phyloP scores from a whole-genome alignment of 768 basidiomycete species.

The Tulasnella sp. region DNA sequence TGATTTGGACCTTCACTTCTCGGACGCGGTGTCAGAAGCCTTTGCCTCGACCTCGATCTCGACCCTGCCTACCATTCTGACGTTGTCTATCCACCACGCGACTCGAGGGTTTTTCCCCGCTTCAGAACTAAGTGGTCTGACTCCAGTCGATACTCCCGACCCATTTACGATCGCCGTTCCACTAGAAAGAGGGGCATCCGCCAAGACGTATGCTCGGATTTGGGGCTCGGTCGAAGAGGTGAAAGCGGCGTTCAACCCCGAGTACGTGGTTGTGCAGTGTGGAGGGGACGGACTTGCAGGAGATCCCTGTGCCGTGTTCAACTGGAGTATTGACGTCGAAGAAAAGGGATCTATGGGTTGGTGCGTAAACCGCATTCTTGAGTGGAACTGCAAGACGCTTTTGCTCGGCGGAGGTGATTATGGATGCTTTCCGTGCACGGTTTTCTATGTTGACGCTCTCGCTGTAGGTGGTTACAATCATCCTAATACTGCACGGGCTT shows the following conservation, averaged over 20 bases:
- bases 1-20: constrained; percentile 87
- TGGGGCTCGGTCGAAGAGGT: constrained; percentile 54
- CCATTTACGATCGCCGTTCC: constrained; percentile 76
- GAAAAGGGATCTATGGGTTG: constrained; percentile 58
- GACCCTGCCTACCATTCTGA: constrained; percentile 38
- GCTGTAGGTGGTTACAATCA: constrained; percentile 71
- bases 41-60: constrained; percentile 42
- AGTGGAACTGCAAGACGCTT: constrained; percentile 55
- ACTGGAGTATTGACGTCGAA: constrained; percentile 54
- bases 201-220: constrained; percentile 50
- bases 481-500: constrained; percentile 77
- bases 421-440: neutral
- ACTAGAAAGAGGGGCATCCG: constrained; percentile 60
- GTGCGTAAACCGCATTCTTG: constrained; percentile 46
- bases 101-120: constrained; percentile 78
- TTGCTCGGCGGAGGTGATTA: constrained; percentile 67
- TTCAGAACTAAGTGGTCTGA: constrained; percentile 45
- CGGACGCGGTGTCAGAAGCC: constrained; percentile 78
- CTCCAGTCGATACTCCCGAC: constrained; percentile 38
- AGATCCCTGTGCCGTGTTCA: constrained; percentile 68
- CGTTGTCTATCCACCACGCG: constrained; percentile 77
- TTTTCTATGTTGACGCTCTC: constrained; percentile 24
- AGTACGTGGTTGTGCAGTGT: constrained; percentile 76
- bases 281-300: constrained; percentile 82
- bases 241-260: constrained; percentile 55